Evolutionary conservation across 139 green algal genomes (phyloP).

Genomic region (Mesotaenium endlicherianum): DNA sequence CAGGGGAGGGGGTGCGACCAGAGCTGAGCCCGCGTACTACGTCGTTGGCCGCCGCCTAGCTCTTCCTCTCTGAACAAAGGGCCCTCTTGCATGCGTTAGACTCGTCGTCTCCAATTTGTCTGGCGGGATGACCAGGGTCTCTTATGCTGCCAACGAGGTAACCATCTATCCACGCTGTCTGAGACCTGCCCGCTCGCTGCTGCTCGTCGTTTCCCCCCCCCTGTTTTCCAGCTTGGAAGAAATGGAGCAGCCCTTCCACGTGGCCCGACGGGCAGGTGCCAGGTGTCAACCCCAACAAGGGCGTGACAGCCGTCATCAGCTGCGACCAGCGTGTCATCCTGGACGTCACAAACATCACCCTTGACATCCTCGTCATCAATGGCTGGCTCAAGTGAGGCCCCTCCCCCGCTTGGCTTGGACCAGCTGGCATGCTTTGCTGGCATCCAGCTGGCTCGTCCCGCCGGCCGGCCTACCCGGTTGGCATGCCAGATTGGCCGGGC

Average conservation of each 20-base stretch:
- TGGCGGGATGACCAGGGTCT: too few relatives aligned
- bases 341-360: conserved; percentile 15
- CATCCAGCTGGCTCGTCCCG: neutral
- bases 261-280: conserved; percentile 11
- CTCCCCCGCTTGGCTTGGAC: neutral
- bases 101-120: too few relatives aligned
- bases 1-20: too few relatives aligned
- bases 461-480: neutral
- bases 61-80: too few relatives aligned
- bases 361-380: conserved; percentile 19
- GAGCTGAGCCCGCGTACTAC: too few relatives aligned
- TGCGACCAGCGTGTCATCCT: conserved; percentile 12
- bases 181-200: too few relatives aligned
- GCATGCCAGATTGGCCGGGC: neutral
- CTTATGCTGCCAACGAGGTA: too few relatives aligned
- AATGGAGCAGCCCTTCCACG: conserved; percentile 12
- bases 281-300: neutral
- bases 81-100: too few relatives aligned
- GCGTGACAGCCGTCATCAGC: neutral
- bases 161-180: too few relatives aligned
- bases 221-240: conserved; percentile 31
- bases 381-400: conserved; percentile 27
- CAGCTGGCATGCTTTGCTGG: neutral
- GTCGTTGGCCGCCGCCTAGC: too few relatives aligned
- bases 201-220: too few relatives aligned